phyloP scores from a whole-genome alignment of 768 basidiomycete genomes.

The Lanmaoa pseudosensibilis region DNA sequence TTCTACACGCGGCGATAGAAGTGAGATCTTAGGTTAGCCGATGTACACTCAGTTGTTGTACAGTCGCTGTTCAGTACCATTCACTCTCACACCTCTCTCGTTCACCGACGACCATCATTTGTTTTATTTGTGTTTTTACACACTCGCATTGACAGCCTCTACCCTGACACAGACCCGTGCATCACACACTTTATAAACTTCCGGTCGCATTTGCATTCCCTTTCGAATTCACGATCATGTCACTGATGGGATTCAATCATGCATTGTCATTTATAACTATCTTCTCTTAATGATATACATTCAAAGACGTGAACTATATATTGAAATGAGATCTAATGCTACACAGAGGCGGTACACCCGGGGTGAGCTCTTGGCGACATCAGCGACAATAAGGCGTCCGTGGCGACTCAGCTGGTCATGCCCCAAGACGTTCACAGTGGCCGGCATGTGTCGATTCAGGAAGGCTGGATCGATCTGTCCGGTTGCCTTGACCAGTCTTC shows the following conservation, averaged over 20 bases:
- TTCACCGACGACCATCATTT: constrained; percentile 24
- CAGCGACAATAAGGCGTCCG: too few species aligned
- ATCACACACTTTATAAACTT: constrained; percentile 12
- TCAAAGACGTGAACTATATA: constrained; percentile 2
- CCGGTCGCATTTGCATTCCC: constrained; percentile 18
- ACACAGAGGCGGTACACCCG: neutral
- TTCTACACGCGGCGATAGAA: constrained; percentile 13
- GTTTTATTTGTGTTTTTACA: constrained; percentile 23
- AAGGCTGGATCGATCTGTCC: neutral
- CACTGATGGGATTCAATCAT: constrained; percentile 25
- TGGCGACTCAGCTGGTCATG: too few species aligned
- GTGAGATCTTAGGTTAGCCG: constrained; percentile 14
- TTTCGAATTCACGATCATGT: constrained; percentile 22
- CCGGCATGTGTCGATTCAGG: neutral
- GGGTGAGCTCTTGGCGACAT: neutral
- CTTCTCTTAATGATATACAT: constrained; percentile 27
- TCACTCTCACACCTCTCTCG: constrained; percentile 13
- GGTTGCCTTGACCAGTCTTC: neutral
- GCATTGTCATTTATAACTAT: constrained; percentile 32
- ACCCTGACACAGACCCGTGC: constrained; percentile 8
- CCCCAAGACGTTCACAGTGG: neutral
- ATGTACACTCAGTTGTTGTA: constrained; percentile 28
- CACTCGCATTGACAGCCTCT: constrained; percentile 14
- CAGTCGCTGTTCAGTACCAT: constrained; percentile 21
- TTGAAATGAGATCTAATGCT: neutral